phyloP scores from a whole-genome alignment of 2,329 filamentous ascomycete species.

The Rhinocladiella similis region DNA sequence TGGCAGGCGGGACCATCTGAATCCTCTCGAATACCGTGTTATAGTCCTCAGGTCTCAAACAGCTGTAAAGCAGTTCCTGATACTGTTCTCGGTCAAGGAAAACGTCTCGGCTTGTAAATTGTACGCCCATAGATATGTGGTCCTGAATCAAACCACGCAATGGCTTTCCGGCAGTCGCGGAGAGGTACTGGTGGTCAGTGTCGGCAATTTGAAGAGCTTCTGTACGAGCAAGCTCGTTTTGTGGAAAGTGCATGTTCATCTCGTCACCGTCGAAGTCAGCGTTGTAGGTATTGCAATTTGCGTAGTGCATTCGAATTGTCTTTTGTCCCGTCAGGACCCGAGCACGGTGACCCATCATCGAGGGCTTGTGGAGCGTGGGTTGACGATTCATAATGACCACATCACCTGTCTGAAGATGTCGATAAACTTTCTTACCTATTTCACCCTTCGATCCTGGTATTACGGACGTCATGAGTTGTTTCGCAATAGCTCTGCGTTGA shows the following conservation, averaged over 20 bases:
- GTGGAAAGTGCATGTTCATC: slow-evolving; percentile 99
- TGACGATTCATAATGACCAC: slow-evolving; percentile 99
- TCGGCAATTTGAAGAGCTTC: slow-evolving; percentile 93
- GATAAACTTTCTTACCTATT: slow-evolving; percentile 92
- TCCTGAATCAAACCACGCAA: slow-evolving; percentile 96
- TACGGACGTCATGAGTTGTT: slow-evolving; percentile 85
- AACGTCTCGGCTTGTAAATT: slow-evolving; percentile 85
- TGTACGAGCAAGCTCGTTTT: slow-evolving; percentile 90
- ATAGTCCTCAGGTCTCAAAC: slow-evolving; percentile 83
- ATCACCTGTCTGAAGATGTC: slow-evolving; percentile 93
- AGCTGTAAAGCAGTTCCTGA: slow-evolving; percentile 89
- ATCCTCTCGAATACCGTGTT: slow-evolving; percentile 83
- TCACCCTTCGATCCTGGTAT: slow-evolving; percentile 71
- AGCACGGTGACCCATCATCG: slow-evolving; percentile 97
- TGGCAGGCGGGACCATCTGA: slow-evolving; percentile 74
- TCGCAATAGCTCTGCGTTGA: slow-evolving; percentile 84
- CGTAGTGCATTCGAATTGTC: slow-evolving; percentile 99
- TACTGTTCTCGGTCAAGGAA: slow-evolving; percentile 89
- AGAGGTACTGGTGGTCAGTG: slow-evolving; percentile 96
- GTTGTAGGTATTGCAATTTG: slow-evolving; percentile 99
- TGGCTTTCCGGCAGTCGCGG: slow-evolving; percentile 88
- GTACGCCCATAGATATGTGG: slow-evolving; percentile 92
- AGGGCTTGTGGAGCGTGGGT: slow-evolving; percentile 95
- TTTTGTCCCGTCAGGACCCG: slow-evolving; percentile 91
- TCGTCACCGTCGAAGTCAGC: slow-evolving; percentile 99